Evolutionary conservation across 148 eudicot species (phyloP).

Genomic region (Nepenthes mirabilis): DNA sequence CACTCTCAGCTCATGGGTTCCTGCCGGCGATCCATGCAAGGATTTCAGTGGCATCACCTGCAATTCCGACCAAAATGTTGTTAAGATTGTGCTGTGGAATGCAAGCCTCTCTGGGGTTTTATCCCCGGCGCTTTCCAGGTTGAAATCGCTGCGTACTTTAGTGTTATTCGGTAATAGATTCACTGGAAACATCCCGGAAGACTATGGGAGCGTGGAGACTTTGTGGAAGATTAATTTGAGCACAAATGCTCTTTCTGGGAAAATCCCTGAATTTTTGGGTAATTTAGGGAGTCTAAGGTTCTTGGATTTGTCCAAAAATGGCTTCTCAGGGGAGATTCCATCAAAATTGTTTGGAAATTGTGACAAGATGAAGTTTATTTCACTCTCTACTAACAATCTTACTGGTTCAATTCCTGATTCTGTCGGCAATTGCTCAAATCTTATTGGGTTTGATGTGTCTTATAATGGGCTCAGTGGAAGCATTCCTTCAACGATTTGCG

Average conservation of each 20-base stretch:
- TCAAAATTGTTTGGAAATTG: slow-evolving; percentile 49
- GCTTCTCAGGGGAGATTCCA: slow-evolving; percentile 59
- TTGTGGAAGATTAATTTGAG: slow-evolving; percentile 93
- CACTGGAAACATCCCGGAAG: slow-evolving; percentile 59
- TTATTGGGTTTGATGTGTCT: slow-evolving; percentile 74
- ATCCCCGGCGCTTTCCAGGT: slow-evolving; percentile 64
- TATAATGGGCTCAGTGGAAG: slow-evolving; percentile 55
- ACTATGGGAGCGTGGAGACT: slow-evolving; percentile 49
- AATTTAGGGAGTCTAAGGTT: slow-evolving; percentile 61
- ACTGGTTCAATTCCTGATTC: slow-evolving; percentile 66
- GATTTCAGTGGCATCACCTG: slow-evolving; percentile 64
- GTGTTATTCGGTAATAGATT: slow-evolving; percentile 68
- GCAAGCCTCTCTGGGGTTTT: slow-evolving; percentile 63
- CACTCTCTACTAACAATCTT: slow-evolving; percentile 58
- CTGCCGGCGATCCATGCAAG: slow-evolving; percentile 42
- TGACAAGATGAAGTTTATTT: slow-evolving; percentile 60
- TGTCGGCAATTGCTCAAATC: slow-evolving; percentile 52
- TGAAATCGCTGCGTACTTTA: slow-evolving; percentile 44
- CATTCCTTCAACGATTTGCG: slow-evolving; percentile 45
- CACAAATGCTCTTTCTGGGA: slow-evolving; percentile 79
- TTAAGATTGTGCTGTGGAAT: slow-evolving; percentile 79
- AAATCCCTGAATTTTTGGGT: slow-evolving; percentile 78
- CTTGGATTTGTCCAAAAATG: slow-evolving; percentile 87
- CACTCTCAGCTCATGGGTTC: slow-evolving; percentile 57
- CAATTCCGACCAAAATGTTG: slow-evolving; percentile 63